Evolutionary conservation across 2,329 filamentous ascomycete genomes (phyloP).

Genomic region (Scytalidium lignicola): DNA sequence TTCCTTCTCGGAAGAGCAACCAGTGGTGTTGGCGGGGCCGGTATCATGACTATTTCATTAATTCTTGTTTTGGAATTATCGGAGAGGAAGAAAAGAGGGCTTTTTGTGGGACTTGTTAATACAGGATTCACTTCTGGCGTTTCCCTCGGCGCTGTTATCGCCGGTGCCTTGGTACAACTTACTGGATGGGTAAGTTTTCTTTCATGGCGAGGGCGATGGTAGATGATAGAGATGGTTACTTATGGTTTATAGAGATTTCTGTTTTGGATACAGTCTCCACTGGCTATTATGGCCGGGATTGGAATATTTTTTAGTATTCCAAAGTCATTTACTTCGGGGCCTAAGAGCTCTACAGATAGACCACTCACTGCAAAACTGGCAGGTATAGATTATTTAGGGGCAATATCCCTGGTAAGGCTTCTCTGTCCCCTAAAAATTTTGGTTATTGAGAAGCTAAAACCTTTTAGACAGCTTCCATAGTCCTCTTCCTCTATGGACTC

Average conservation of each 20-base stretch:
- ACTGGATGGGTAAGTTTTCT: slow-evolving; percentile 62
- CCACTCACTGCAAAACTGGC: slow-evolving; percentile 50
- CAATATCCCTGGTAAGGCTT: slow-evolving; percentile 53
- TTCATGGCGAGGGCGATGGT: not conserved
- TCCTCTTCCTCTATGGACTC: slow-evolving; percentile 68
- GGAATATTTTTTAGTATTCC: slow-evolving; percentile 65
- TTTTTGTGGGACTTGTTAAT: slow-evolving; percentile 72
- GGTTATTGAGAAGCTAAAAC: slow-evolving; percentile 10
- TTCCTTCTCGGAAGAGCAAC: slow-evolving; percentile 68
- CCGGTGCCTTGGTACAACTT: slow-evolving; percentile 55
- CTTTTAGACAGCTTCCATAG: slow-evolving; percentile 56
- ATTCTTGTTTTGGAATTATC: slow-evolving; percentile 74
- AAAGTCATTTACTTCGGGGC: slow-evolving; percentile 27
- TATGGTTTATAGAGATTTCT: slow-evolving; percentile 54
- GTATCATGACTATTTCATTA: slow-evolving; percentile 66
- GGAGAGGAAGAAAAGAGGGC: slow-evolving; percentile 59
- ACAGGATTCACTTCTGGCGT: slow-evolving; percentile 67
- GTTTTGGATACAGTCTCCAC: slow-evolving; percentile 67
- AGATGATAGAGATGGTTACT: slow-evolving; percentile 1
- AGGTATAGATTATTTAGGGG: slow-evolving; percentile 70
- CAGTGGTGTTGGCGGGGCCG: slow-evolving; percentile 64
- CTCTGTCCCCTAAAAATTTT: not conserved
- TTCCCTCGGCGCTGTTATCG: slow-evolving; percentile 65
- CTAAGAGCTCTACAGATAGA: slow-evolving; percentile 30
- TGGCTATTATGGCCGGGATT: slow-evolving; percentile 55